Evolutionary conservation across 345 rosid genomes (phyloP).

Genomic region (Eucalyptus microcorys): DNA sequence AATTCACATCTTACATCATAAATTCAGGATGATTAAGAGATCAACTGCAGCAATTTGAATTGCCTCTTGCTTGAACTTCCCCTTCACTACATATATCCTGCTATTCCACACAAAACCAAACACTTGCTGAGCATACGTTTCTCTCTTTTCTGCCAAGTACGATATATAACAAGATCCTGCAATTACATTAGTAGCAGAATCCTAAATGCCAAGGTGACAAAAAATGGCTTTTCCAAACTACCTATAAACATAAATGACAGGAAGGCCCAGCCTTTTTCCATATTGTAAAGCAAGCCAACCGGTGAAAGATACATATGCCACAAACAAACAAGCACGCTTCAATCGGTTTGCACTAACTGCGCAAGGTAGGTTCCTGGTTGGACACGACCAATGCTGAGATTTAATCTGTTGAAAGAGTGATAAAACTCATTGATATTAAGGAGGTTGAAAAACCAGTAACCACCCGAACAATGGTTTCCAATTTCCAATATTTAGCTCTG

Average conservation of each 20-base stretch:
- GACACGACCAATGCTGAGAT: no score
- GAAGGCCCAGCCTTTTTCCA: slow-evolving; percentile 33
- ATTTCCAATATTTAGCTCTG: slow-evolving; percentile 23
- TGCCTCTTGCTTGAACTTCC: background rate
- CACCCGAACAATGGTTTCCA: slow-evolving; percentile 41
- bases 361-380: no score
- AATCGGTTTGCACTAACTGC: no score
- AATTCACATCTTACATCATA: background rate
- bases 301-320: slow-evolving; percentile 35
- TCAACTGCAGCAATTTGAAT: background rate
- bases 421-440: slow-evolving; percentile 23
- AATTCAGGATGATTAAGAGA: background rate
- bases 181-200: background rate
- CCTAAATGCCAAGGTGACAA: background rate
- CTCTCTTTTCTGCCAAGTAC: background rate
- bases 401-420: slow-evolving; percentile 8
- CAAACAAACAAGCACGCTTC: slow-evolving; percentile 43
- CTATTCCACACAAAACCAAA: background rate
- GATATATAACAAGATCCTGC: background rate
- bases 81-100: background rate
- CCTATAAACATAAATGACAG: slow-evolving; percentile 5
- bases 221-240: background rate
- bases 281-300: slow-evolving; percentile 50
- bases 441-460: slow-evolving; percentile 46
- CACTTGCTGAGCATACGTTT: background rate